Conservation (phyloP, 768 basidiomycete species). For the Flagelloscypha sp. region DNA sequence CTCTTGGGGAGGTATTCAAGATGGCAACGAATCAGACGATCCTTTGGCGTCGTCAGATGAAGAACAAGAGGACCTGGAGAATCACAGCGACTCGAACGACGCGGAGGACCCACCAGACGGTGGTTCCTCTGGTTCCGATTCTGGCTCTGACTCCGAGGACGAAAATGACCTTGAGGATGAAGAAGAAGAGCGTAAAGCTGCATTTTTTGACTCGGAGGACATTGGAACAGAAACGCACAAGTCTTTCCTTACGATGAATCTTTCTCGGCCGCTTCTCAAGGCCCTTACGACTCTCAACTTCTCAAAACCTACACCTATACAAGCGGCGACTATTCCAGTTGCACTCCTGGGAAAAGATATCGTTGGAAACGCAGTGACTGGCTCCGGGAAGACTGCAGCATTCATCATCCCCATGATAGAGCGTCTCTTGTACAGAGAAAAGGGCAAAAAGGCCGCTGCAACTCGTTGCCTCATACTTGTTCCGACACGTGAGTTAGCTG, state of each 20-base stretch:
- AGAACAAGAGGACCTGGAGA: conserved; percentile 20
- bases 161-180: conserved; percentile 55
- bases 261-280: conserved; percentile 90
- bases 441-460: conserved; percentile 77
- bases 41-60: conserved; percentile 36
- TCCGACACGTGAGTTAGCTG: conserved; percentile 92
- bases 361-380: conserved; percentile 92
- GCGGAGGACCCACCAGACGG: conserved; percentile 20
- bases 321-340: conserved; percentile 87
- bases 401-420: conserved; percentile 94
- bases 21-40: conserved; percentile 27
- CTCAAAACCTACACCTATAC: conserved; percentile 87
- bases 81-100: conserved; percentile 14
- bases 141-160: conserved; percentile 50
- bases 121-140: conserved; percentile 26
- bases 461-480: conserved; percentile 88
- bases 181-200: conserved; percentile 67
- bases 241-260: conserved; percentile 89
- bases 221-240: conserved; percentile 43
- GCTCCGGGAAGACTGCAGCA: conserved; percentile 97
- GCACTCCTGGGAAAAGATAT: conserved; percentile 93
- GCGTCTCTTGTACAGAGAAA: conserved; percentile 85
- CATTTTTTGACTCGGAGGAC: conserved; percentile 72
- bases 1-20: conserved; percentile 13
- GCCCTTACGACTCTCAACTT: conserved; percentile 80